Evolutionary conservation across 2,329 filamentous ascomycete genomes (phyloP), one percentile per base, ranked within the genome.

Genomic region (Penicillium sp.): DNA sequence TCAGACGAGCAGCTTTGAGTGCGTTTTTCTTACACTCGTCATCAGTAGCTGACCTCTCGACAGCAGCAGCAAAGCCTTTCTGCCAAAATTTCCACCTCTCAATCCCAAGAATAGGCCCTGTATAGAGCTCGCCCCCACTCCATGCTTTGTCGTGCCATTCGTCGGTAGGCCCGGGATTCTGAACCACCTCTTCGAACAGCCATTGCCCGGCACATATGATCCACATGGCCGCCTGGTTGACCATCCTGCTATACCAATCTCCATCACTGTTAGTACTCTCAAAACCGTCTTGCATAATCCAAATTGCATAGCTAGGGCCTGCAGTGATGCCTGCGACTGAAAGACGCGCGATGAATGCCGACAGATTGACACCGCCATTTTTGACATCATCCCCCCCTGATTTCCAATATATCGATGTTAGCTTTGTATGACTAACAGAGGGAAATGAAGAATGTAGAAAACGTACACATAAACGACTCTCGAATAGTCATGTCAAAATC

Each of bases 191-290:
- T 20, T 38, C 35, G 16, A 38, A 54, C 8, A 57, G 50, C 55
- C 50, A 54, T 49, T 57, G 55, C 3, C 55, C 55, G 16, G 55
- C 48, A 47, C n/a, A 52, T 43, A 57, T 7, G 21, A 57, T 52
- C 55, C 55, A 57, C 40, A 57, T n/a, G 12, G 54, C 47, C 11
- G 54, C 54, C 14, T n/a, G 47, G 30, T 24, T 56, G 30, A 56
- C 26, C 14, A 18, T 20, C 20, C 35, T 33, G 23, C 40, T 52
- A 28, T 51, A 52, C 26, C 26, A 30, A 5, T 30, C 26, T n/a
- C n/a, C n/a, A 9, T 30, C 26, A 9, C 26, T 30, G 9, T 9
- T 5, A 5, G 5, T 9, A 30, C 26, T 30, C 26, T 50, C 47
- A 9, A 50, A 20, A 14, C 18, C 21, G 16, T 38, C 28, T 38